Conservation (phyloP, 495 filamentous ascomycete species). For the Penicillium cataractarum region DNA sequence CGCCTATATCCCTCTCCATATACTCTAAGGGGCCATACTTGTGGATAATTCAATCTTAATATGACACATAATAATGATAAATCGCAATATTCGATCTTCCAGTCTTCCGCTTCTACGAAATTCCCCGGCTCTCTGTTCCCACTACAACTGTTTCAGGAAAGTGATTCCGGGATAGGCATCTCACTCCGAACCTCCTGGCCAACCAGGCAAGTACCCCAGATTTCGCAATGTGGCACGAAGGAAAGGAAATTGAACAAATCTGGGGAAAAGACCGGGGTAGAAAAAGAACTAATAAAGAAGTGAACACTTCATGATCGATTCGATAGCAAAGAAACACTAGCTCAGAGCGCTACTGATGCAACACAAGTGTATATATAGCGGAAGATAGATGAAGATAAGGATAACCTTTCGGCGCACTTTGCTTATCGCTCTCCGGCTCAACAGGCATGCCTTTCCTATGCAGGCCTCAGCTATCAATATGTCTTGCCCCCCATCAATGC, state of each 20-base stretch:
- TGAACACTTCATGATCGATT: background rate
- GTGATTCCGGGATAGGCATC: background rate
- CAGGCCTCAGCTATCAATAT: background rate
- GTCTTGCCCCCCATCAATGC: background rate
- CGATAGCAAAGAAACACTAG: background rate
- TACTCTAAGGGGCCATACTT: no score
- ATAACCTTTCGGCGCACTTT: background rate
- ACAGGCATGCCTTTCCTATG: slow-evolving; percentile 1
- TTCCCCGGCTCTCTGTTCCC: background rate
- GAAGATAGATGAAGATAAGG: background rate
- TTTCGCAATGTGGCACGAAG: background rate
- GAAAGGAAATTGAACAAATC: background rate
- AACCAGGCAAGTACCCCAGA: background rate
- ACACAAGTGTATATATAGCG: background rate
- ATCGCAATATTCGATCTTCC: no score
- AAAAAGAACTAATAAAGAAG: background rate
- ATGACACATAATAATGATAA: background rate
- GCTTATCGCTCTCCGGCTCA: background rate
- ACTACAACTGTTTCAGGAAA: background rate
- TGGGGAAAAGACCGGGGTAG: background rate
- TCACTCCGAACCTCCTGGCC: background rate
- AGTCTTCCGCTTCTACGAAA: no score
- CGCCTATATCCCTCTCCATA: no score
- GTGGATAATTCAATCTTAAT: background rate
- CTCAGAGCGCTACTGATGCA: background rate